These are phyloP conservation scores for Petasospora fabianii DNA, from an alignment of 1,139 yeast species.

Conservation along the genomic window DNA sequence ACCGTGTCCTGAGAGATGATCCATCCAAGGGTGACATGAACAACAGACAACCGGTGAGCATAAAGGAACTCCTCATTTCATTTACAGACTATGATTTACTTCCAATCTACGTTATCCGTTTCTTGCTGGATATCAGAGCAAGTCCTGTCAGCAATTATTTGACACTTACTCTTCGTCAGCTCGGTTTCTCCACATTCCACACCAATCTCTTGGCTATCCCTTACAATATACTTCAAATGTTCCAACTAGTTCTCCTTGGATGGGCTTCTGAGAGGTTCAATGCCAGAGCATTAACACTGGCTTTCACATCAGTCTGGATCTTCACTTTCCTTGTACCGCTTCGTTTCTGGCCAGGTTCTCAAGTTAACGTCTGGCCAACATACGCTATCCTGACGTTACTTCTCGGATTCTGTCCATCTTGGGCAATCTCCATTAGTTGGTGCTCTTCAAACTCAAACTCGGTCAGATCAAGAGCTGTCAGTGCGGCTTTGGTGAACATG, in stretches of 20 bases:
- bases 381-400: conserved; percentile 46
- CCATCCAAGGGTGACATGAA: conserved; percentile 69
- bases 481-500: conserved; percentile 62
- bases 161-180: conserved; percentile 45
- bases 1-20: conserved; percentile 61
- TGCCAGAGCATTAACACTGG: conserved; percentile 34
- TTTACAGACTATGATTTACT: conserved; percentile 52
- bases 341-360: conserved; percentile 50
- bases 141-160: conserved; percentile 45
- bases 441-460: conserved; percentile 58
- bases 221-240: conserved; percentile 36
- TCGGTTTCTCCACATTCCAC: conserved; percentile 55
- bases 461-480: conserved; percentile 55
- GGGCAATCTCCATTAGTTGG: conserved; percentile 59
- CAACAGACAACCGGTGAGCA: conserved; percentile 50
- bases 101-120: conserved; percentile 54
- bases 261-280: conserved; percentile 40
- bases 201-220: conserved; percentile 54
- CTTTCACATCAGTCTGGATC: conserved; percentile 34
- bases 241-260: conserved; percentile 38
- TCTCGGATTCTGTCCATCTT: conserved; percentile 46
- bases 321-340: conserved; percentile 34
- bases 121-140: conserved; percentile 41
- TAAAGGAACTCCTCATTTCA: conserved; percentile 36
- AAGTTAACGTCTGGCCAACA: conserved; percentile 47